Conservation (phyloP, 2,329 filamentous ascomycete species). For the Monosporascus sp. region DNA sequence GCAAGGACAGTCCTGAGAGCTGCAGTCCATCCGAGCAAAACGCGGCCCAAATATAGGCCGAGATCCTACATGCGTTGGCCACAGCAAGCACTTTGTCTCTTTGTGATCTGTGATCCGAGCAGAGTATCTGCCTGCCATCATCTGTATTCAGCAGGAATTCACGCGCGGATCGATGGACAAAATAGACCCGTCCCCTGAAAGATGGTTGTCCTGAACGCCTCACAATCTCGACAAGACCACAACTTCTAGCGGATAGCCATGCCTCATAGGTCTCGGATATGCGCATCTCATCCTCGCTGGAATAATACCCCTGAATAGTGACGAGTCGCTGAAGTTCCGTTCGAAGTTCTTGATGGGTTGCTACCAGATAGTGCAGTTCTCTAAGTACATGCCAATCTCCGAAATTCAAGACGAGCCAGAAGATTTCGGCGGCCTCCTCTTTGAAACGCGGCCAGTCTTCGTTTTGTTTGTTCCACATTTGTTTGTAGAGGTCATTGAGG, state of each 20-base stretch:
- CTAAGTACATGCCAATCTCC: neutral
- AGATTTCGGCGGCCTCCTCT: conserved; percentile 3
- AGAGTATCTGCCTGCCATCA: conserved; percentile 1
- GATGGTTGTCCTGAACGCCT: rapidly evolving
- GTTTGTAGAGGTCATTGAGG: conserved; percentile 7
- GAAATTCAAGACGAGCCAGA: neutral
- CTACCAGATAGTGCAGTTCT: too few relatives aligned
- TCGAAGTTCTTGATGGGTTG: too few relatives aligned
- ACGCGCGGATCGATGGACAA: conserved; percentile 6
- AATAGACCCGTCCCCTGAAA: neutral
- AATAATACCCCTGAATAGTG: too few relatives aligned
- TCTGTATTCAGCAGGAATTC: conserved; percentile 6
- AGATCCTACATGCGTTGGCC: too few relatives aligned
- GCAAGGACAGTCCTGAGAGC: too few relatives aligned
- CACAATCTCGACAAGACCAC: neutral
- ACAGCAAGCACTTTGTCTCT: too few relatives aligned
- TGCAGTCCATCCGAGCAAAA: too few relatives aligned
- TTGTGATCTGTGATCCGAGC: too few relatives aligned
- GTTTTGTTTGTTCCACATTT: conserved; percentile 11
- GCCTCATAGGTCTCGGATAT: too few relatives aligned
- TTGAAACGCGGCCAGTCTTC: conserved; percentile 3
- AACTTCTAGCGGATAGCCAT: conserved; percentile 2
- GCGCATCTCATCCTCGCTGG: too few relatives aligned
- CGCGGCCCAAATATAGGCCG: too few relatives aligned
- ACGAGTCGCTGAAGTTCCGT: too few relatives aligned